phyloP scores from a whole-genome alignment of 306 rosid species.

The Corylus heterophylla region DNA sequence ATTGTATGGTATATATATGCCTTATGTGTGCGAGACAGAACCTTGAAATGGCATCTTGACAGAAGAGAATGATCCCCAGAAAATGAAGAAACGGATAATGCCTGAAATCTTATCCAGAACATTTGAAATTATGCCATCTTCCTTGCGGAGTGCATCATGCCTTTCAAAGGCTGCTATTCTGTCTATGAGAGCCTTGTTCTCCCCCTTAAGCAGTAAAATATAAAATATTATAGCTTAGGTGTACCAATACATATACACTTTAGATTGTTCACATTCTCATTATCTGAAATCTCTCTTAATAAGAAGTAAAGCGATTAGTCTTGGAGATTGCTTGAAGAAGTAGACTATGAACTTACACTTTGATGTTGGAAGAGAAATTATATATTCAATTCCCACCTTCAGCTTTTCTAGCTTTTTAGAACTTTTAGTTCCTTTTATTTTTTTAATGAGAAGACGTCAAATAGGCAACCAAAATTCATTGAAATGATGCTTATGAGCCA shows the following conservation, averaged over 20 bases:
- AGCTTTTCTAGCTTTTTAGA: too few relatives aligned
- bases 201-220: slow-evolving; percentile 55
- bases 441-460: too few relatives aligned
- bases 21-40: slow-evolving; percentile 7
- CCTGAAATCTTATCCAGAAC: slow-evolving; percentile 31
- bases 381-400: too few relatives aligned
- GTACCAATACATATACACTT: not conserved
- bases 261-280: not conserved
- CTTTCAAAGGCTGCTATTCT: slow-evolving; percentile 38
- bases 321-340: not conserved
- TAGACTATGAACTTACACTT: not conserved
- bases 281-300: not conserved
- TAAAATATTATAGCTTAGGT: not conserved
- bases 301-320: not conserved
- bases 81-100: slow-evolving; percentile 25
- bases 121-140: slow-evolving; percentile 25
- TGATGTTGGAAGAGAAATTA: too few relatives aligned
- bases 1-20: not conserved
- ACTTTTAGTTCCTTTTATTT: too few relatives aligned
- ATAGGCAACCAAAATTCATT: too few relatives aligned
- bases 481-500: too few relatives aligned
- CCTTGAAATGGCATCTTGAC: slow-evolving; percentile 6
- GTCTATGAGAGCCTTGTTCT: slow-evolving; percentile 59
- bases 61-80: slow-evolving; percentile 31
- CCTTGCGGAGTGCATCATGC: slow-evolving; percentile 22